Base-by-base conservation (phyloP, 2,329 filamentous ascomycete genomes). In the Ophiocordyceps sinensis region DNA sequence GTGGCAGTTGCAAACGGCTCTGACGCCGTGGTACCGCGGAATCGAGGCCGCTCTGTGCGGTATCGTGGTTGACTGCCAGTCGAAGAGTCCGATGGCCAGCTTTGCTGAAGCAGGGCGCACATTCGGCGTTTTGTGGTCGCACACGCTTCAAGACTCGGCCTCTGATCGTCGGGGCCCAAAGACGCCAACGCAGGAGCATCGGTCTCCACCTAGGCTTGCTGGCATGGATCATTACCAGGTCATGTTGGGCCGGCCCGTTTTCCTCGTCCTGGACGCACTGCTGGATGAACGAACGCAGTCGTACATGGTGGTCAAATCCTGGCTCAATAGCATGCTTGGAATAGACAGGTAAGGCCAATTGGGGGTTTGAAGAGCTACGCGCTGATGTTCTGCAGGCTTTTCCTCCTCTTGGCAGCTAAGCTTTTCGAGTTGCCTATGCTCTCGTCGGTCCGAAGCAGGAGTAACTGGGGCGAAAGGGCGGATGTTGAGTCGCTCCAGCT, bases 71-170 rank as follows among this genome's bases (percentile, higher is more conserved):
- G 66, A 59, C 52, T 35, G 73, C 65, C 17, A 67, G 62, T 39
- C 42, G 5, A 34, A 41, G 13, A 35, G 28, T 4, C 23, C 42
- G 6, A 36, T 42, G 11, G 21, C 41, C 43, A 63, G 67, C 21
- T 54, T 66, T 43, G 71, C 74, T 5, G 79, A 87, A 44, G 65
- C 73, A 41, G 80, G 77, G 1, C 72, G 80, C 38, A 78, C 75
- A 12, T 89, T 94, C 55, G 70, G 74, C 34, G 74, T 86, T 4
- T 62, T 94, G 4, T 94, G 87, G 86, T 80, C 79, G n/a, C 85
- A 93, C 54, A 85, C 73, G 17, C 58, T 81, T 26, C 76, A 80
- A 53, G 77, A 78, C 45, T 73, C 68, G 52, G 61, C 65, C 15
- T 60, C 67, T 11, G 73, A 76, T 41, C 62, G 71, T n/a, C 63